Evolutionary conservation across 176 grass and related monocot genomes (phyloP).

Genomic region (Aegilops sharonensis): DNA sequence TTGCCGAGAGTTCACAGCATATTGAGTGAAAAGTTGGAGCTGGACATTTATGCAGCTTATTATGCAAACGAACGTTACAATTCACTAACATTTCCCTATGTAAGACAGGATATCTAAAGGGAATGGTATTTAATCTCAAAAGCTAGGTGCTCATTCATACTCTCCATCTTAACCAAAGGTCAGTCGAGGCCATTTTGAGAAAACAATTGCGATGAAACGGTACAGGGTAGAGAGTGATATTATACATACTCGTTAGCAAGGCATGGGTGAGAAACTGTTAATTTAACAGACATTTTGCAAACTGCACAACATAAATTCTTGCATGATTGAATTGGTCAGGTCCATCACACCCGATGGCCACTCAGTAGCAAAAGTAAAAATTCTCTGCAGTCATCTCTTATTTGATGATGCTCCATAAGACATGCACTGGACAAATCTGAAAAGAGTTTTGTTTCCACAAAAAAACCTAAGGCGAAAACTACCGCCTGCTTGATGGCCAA

Average conservation of each 20-base stretch:
- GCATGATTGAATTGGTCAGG: constrained; percentile 32
- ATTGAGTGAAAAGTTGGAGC: neutral
- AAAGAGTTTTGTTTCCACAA: constrained; percentile 37
- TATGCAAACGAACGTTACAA: neutral
- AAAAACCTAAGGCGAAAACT: constrained; percentile 40
- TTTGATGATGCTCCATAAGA: constrained; percentile 53
- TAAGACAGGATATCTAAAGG: neutral
- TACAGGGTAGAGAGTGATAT: too few species aligned
- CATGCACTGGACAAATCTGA: constrained; percentile 38
- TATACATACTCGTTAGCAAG: neutral
- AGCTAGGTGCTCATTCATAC: neutral
- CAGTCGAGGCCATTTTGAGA: neutral
- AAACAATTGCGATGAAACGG: neutral
- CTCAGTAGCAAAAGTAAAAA: constrained; percentile 22
- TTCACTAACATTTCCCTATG: neutral
- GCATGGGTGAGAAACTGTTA: neutral
- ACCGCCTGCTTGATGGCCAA: constrained; percentile 59
- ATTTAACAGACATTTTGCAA: neutral
- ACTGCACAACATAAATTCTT: constrained; percentile 27
- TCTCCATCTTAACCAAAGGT: neutral
- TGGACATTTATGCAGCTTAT: neutral
- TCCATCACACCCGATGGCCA: constrained; percentile 48
- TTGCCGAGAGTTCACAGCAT: neutral
- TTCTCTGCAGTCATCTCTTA: constrained; percentile 50
- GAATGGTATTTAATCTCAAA: neutral